Evolutionary conservation across 257 asterid genomes (phyloP), one percentile per base, ranked within the genome.

Genomic region (Solanum clarkiae): DNA sequence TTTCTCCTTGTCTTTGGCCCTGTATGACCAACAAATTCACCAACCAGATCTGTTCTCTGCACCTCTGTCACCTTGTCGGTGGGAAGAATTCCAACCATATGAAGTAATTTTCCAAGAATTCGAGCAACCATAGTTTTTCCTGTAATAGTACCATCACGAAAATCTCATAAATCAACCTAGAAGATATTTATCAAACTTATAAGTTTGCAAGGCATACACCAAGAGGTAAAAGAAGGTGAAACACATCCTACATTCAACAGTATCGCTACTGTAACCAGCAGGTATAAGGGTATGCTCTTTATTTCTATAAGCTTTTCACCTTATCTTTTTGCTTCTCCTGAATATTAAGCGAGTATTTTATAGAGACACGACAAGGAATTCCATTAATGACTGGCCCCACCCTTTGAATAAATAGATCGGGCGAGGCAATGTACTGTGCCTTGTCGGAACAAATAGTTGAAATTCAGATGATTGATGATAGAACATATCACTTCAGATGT

Each of bases 71-170:
- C 98, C 90, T 62, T 92, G 79, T 94, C 94, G 5, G 93, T 91
- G 22, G 95, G 94, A 85, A 96, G 94, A 86, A 93, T 89, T n/a
- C 98, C 98, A 62, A 94, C 99, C 93, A 92, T 91, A 88, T 92
- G 90, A 56, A 96, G 95, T 83, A 96, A 87, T 87, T 94, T 96
- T 53, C 98, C 98, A 26, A 96, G 94, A 66, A 92, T 91, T 66
- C 98, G 90, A 80, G 98, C 98, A 18, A 95, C 94, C 94, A 93
- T 91, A 42, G 99, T 94, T 89, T 96, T 96, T 80, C 99, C 98
- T 94, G 89, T 79, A 36, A 57, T 63, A 83, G 82, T 44, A 81
- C 26, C 47, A 71, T 85, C 83, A 71, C 57, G 36, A 59, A 63
- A 72, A 36, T 53, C 44, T 65, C 79, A 51, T 26, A 54, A 47